These are phyloP conservation scores for Colletotrichum theobromicola DNA, from an alignment of 2,329 filamentous ascomycete genomes.

Conservation along the genomic window DNA sequence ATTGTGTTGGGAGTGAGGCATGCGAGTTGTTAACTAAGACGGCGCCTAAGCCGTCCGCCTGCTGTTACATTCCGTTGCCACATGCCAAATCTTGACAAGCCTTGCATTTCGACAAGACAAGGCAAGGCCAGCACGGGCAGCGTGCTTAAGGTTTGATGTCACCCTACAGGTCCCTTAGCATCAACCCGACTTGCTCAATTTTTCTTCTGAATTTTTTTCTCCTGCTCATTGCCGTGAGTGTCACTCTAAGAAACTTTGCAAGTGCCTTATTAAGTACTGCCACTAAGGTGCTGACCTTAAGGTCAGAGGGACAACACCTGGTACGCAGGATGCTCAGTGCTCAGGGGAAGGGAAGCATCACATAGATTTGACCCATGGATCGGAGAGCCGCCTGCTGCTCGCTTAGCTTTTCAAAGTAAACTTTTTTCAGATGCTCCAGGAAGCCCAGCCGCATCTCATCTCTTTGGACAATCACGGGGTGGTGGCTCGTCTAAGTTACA, in stretches of 20 bases:
- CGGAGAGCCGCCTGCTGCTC: not conserved
- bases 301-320: not conserved
- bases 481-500: not conserved
- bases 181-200: not conserved
- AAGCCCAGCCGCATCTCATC: not conserved
- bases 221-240: not conserved
- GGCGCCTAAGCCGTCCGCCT: not conserved
- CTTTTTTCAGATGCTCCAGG: not conserved
- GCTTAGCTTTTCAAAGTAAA: not conserved
- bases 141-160: constrained; percentile 17
- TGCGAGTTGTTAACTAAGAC: not conserved
- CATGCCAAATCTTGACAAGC: not conserved
- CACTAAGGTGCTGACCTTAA: not conserved
- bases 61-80: not conserved
- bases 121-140: not conserved
- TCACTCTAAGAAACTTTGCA: not conserved
- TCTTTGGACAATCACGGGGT: not conserved
- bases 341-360: not conserved
- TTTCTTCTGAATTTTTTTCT: not conserved
- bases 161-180: not conserved
- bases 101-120: not conserved
- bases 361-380: not conserved
- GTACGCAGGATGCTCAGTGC: not conserved
- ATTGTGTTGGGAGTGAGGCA: not conserved
- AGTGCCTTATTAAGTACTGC: not conserved